A percentile compares a stretch with the other conserved stretches of the same genome.
These are phyloP conservation scores for Paramyrothecium sp. DNA, from an alignment of 2,329 filamentous ascomycete species.

Conservation along the genomic window DNA sequence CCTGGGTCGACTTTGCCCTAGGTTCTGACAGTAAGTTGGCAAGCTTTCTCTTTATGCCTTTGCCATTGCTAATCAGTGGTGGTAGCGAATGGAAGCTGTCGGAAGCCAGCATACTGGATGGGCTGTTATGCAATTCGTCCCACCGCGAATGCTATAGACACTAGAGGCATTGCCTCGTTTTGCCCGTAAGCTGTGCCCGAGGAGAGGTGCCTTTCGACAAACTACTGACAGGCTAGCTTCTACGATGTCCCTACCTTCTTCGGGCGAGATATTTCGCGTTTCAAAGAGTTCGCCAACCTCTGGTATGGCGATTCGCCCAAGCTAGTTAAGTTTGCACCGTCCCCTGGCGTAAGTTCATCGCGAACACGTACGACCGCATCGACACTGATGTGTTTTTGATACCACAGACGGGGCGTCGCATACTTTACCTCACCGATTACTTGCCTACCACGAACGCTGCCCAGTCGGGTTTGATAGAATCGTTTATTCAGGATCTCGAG, in stretches of 20 bases:
- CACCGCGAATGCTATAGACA: background rate
- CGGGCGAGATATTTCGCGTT: background rate
- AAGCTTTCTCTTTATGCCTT: background rate
- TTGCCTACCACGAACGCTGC: background rate
- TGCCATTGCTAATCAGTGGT: background rate
- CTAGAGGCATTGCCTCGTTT: background rate
- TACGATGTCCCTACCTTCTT: background rate
- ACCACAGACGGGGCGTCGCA: background rate
- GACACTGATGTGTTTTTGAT: background rate
- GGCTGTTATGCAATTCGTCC: background rate
- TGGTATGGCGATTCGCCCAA: background rate
- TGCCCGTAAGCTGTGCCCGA: background rate
- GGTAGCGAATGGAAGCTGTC: background rate
- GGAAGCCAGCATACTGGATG: background rate
- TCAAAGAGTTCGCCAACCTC: background rate
- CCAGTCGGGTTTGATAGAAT: background rate
- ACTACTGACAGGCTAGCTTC: background rate
- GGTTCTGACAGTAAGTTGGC: background rate
- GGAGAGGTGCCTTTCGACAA: background rate
- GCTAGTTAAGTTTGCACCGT: background rate
- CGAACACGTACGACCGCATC: background rate
- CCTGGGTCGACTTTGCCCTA: conserved; percentile 1
- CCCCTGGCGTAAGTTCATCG: background rate
- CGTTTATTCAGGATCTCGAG: background rate
- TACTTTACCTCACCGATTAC: background rate